Percentiles rank a stretch among this genome's conserved stretches.
Conservation (phyloP, 176 grass and related monocot species). For the Puya raimondii region DNA sequence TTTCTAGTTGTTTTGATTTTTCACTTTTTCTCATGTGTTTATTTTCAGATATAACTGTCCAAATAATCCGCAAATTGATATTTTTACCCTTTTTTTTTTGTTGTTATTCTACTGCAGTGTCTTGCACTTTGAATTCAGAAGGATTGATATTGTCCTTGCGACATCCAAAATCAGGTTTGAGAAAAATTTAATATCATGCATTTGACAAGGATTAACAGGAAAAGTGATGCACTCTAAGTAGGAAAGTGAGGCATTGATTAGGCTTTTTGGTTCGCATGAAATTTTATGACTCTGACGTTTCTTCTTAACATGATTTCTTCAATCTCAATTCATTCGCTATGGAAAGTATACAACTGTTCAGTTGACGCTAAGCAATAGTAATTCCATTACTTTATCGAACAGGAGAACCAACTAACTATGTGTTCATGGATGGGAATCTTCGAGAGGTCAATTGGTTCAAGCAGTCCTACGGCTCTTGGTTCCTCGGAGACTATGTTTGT, state of each 20-base stretch:
- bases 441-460: constrained; percentile 96
- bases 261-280: too few relatives aligned
- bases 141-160: constrained; percentile 50
- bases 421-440: constrained; percentile 47
- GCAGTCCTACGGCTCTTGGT: constrained; percentile 78
- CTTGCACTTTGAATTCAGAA: constrained; percentile 25
- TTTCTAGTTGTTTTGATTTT: constrained; percentile 1
- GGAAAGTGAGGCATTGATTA: not conserved
- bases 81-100: constrained; percentile 8
- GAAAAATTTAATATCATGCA: not conserved
- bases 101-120: constrained; percentile 15
- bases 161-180: constrained; percentile 81
- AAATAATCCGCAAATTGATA: not conserved
- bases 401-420: constrained; percentile 57
- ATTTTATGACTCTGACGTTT: too few relatives aligned
- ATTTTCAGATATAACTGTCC: not conserved
- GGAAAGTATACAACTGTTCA: constrained; percentile 2
- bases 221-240: not conserved
- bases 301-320: too few relatives aligned
- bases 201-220: not conserved
- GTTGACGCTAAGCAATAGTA: not conserved
- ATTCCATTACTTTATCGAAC: constrained; percentile 7
- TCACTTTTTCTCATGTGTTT: constrained; percentile 9
- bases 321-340: not conserved
- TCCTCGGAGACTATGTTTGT: constrained; percentile 86